Evolutionary conservation across 441 rosid species (phyloP).

Genomic region (Erodium moschatum): DNA sequence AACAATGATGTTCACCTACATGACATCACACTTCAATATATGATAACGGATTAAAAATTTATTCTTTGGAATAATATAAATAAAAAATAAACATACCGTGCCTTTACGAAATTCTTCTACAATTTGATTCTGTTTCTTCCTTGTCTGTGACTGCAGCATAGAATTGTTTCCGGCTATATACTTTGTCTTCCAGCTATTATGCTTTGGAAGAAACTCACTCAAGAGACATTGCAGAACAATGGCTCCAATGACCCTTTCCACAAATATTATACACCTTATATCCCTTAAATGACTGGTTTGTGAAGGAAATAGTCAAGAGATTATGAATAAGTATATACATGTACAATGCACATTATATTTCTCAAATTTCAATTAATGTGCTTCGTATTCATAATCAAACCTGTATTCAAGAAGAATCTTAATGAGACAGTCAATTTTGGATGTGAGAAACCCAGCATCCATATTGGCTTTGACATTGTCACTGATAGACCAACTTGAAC

Average conservation of each 20-base stretch:
- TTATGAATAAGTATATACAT: neutral
- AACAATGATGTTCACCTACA: conserved; percentile 72
- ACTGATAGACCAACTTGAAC: conserved; percentile 35
- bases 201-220: conserved; percentile 46
- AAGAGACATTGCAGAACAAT: conserved; percentile 49
- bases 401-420: conserved; percentile 65
- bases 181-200: conserved; percentile 54
- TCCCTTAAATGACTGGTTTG: conserved; percentile 35
- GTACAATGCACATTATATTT: neutral
- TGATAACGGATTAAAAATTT: neutral
- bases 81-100: conserved; percentile 36
- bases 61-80: neutral
- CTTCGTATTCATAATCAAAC: conserved; percentile 27
- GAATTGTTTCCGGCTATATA: conserved; percentile 67
- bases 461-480: conserved; percentile 26
- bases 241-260: conserved; percentile 73
- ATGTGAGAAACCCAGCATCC: conserved; percentile 44
- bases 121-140: conserved; percentile 60
- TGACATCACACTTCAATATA: conserved; percentile 17
- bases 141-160: conserved; percentile 49
- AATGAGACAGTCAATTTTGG: conserved; percentile 50
- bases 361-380: conserved; percentile 6
- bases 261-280: conserved; percentile 77
- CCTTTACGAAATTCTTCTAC: conserved; percentile 82
- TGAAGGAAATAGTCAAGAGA: neutral